A percentile compares a stretch with the other conserved stretches of the same genome.
These are phyloP conservation scores for Ocimum tenuiflorum DNA, from an alignment of 257 asterid species.

Conservation along the genomic window DNA sequence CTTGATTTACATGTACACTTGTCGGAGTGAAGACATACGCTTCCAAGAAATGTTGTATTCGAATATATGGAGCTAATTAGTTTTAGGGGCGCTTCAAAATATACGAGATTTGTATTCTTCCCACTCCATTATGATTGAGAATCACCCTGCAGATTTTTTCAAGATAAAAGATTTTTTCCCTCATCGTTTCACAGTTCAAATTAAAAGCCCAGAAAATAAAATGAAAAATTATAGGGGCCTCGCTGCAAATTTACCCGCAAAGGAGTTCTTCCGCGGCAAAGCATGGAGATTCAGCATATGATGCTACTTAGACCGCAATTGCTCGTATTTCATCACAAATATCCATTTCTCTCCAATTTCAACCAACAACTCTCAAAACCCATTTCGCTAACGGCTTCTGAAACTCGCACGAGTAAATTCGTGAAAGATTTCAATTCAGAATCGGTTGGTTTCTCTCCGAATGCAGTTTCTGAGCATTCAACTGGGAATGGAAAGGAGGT, in stretches of 20 bases:
- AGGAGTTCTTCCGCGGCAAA: slow-evolving; percentile 10
- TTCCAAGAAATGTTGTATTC: not conserved
- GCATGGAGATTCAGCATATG: slow-evolving; percentile 24
- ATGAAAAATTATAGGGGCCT: not conserved
- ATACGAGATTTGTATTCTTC: too few species aligned
- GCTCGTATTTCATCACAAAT: slow-evolving; percentile 1
- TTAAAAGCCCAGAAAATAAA: too few species aligned
- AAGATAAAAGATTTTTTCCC: too few species aligned
- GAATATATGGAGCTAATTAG: too few species aligned
- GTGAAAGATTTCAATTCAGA: slow-evolving; percentile 15
- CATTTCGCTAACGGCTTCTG: not conserved
- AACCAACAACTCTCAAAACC: slow-evolving; percentile 6
- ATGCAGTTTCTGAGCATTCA: slow-evolving; percentile 6
- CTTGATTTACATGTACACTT: slow-evolving; percentile 11
- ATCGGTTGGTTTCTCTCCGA: slow-evolving; percentile 11
- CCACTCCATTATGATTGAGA: too few species aligned
- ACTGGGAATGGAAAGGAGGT: slow-evolving; percentile 38
- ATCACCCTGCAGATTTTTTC: too few species aligned
- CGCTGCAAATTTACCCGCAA: not conserved
- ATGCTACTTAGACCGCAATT: slow-evolving; percentile 13
- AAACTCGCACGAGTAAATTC: not conserved
- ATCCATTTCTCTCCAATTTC: slow-evolving; percentile 6
- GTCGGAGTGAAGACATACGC: not conserved
- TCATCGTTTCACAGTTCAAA: too few species aligned
- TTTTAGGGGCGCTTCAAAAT: too few species aligned